phyloP scores from a whole-genome alignment of 179 eudicot species.

The Carnegiea gigantea region DNA sequence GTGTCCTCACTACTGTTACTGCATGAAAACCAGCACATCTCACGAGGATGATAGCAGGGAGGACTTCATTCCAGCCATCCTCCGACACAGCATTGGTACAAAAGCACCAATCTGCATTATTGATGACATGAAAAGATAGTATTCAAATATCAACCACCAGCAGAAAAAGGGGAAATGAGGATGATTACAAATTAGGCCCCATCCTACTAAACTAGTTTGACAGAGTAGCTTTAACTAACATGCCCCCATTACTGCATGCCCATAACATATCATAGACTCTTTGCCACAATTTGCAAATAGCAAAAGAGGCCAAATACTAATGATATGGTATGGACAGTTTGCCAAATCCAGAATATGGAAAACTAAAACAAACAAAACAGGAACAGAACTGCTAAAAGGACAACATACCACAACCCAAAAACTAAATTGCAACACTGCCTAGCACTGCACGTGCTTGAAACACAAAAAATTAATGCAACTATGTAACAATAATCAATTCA shows the following conservation, averaged over 20 bases:
- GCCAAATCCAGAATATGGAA: background rate
- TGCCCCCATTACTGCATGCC: too few relatives aligned
- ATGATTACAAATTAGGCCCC: background rate
- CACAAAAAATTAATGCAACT: background rate
- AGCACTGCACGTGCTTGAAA: too few relatives aligned
- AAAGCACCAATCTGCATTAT: slow-evolving; percentile 23
- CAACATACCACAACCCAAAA: background rate
- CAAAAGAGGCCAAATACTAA: background rate
- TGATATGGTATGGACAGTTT: background rate
- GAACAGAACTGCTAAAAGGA: too few relatives aligned
- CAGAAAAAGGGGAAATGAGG: background rate
- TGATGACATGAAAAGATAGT: slow-evolving; percentile 16
- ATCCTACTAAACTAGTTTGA: too few relatives aligned
- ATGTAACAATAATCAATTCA: background rate
- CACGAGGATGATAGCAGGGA: background rate
- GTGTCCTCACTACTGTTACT: background rate
- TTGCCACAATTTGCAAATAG: background rate
- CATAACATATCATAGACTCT: background rate
- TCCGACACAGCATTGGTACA: slow-evolving; percentile 14
- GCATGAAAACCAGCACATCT: slow-evolving; percentile 12
- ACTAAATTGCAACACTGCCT: background rate
- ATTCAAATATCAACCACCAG: background rate
- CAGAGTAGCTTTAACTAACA: too few relatives aligned
- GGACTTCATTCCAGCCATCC: background rate
- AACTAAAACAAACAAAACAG: too few relatives aligned